Evolutionary conservation across 2,329 filamentous ascomycete species (phyloP).

Genomic region (Hortaea werneckii): DNA sequence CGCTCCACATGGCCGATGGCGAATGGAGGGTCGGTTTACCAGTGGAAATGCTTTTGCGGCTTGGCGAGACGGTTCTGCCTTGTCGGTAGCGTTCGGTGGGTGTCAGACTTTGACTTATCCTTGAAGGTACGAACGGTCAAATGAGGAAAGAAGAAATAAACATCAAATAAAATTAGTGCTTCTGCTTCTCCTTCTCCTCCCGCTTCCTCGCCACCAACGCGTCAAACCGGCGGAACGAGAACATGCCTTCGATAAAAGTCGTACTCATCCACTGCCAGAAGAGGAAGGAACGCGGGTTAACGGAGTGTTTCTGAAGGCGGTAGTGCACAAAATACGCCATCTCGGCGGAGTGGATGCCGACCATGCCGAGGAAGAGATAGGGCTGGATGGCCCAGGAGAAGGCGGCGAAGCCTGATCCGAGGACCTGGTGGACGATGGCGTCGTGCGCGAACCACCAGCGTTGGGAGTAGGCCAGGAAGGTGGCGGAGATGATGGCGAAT

Average conservation of each 20-base stretch:
- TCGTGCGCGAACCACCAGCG: slow-evolving; percentile 45
- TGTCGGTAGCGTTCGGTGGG: background rate
- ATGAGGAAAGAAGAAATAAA: background rate
- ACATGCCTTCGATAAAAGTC: slow-evolving; percentile 44
- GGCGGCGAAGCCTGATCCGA: slow-evolving; percentile 47
- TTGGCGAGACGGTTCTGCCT: background rate
- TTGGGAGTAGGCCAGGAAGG: slow-evolving; percentile 42
- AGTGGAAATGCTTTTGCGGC: background rate
- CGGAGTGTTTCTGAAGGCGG: slow-evolving; percentile 42
- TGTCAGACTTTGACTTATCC: too few relatives aligned
- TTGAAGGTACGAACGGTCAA: too few relatives aligned
- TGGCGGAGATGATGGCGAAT: slow-evolving; percentile 46
- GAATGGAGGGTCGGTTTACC: too few relatives aligned
- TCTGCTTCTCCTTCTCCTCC: slow-evolving; percentile 29
- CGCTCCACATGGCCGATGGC: too few relatives aligned
- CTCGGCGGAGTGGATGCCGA: slow-evolving; percentile 58
- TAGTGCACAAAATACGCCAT: slow-evolving; percentile 36
- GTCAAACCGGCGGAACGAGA: slow-evolving; percentile 38
- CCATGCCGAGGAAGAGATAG: slow-evolving; percentile 47
- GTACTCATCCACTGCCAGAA: slow-evolving; percentile 48
- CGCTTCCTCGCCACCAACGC: slow-evolving; percentile 32
- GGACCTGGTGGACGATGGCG: slow-evolving; percentile 26
- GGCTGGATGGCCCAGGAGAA: slow-evolving; percentile 52
- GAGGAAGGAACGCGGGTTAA: slow-evolving; percentile 36
- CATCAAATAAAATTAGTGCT: slow-evolving; percentile 26